Evolutionary conservation across 164 flowering plant species (phyloP).

Genomic region (Vitis labrusca): DNA sequence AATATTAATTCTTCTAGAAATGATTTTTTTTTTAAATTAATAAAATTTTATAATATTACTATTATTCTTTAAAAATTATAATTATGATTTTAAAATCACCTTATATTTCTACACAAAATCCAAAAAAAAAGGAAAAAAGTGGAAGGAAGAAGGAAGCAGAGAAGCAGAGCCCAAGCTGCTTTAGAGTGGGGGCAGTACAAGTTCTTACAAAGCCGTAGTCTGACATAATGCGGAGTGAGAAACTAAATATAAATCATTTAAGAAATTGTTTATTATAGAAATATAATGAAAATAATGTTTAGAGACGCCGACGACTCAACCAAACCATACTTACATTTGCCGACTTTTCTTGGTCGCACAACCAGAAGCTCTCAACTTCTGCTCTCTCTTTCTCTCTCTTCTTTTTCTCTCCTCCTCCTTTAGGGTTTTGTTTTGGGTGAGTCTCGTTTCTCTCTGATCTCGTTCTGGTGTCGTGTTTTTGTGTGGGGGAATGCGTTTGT

Average conservation of each 20-base stretch:
- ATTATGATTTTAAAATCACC: too few relatives aligned
- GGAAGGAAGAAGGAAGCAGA: neutral
- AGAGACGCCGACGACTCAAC: slow-evolving; percentile 40
- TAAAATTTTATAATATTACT: too few relatives aligned
- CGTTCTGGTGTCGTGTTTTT: slow-evolving; percentile 4
- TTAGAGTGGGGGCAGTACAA: slow-evolving; percentile 5
- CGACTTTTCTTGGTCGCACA: slow-evolving; percentile 23
- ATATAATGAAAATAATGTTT: slow-evolving; percentile 7
- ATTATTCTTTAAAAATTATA: too few relatives aligned
- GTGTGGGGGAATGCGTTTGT: neutral
- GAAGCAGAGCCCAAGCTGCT: slow-evolving; percentile 1
- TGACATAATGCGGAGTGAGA: neutral
- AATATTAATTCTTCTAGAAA: too few relatives aligned
- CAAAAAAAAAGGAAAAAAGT: neutral
- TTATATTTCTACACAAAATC: too few relatives aligned
- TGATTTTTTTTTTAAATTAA: too few relatives aligned
- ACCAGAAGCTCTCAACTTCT: slow-evolving; percentile 3
- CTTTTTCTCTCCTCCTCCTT: slow-evolving; percentile 10
- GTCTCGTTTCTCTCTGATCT: neutral
- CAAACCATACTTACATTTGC: slow-evolving; percentile 7
- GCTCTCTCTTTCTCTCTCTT: slow-evolving; percentile 4
- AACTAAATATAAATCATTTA: neutral
- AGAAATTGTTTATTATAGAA: neutral
- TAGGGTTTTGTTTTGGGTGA: slow-evolving; percentile 21
- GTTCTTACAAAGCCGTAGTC: slow-evolving; percentile 10